Percentiles rank a stretch among this genome's conserved stretches.
Conservation (phyloP, 768 basidiomycete species). For the Boletales sp. region DNA sequence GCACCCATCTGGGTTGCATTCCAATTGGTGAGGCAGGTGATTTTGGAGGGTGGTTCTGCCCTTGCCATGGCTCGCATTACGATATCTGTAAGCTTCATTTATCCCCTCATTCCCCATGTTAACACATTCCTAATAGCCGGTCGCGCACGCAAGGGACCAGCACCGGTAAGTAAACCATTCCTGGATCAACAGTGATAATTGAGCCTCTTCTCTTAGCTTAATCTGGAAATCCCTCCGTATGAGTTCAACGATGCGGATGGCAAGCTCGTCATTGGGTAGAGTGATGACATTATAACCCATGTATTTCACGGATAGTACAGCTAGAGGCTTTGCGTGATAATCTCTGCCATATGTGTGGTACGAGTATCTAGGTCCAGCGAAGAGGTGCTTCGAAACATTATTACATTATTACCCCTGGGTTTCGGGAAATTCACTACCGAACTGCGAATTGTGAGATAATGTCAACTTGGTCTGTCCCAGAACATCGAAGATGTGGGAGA, state of each 20-base stretch:
- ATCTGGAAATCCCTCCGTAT: constrained; percentile 90
- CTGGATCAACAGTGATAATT: constrained; percentile 1
- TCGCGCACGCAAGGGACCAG: constrained; percentile 93
- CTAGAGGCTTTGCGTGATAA: constrained; percentile 20
- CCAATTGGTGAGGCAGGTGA: constrained; percentile 98
- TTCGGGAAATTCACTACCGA: constrained; percentile 11
- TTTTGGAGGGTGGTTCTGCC: constrained; percentile 99
- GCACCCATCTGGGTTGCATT: constrained; percentile 98
- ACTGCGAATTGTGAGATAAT: constrained; percentile 12
- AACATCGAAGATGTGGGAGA: constrained; percentile 11
- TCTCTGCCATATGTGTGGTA: not conserved
- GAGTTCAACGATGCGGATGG: constrained; percentile 84
- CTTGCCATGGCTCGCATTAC: constrained; percentile 98
- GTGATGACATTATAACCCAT: constrained; percentile 11
- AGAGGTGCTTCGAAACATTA: not conserved
- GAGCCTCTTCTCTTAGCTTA: constrained; percentile 51
- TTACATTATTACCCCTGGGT: not conserved
- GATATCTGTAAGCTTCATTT: constrained; percentile 72
- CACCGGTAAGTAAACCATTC: constrained; percentile 62
- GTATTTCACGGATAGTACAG: constrained; percentile 20
- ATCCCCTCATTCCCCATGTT: constrained; percentile 2
- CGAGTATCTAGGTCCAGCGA: not conserved
- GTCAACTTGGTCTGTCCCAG: constrained; percentile 23
- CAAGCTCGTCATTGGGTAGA: constrained; percentile 83
- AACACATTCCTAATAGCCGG: constrained; percentile 55